Evolutionary conservation across 345 rosid species (phyloP).

Genomic region (Brassica nigra): DNA sequence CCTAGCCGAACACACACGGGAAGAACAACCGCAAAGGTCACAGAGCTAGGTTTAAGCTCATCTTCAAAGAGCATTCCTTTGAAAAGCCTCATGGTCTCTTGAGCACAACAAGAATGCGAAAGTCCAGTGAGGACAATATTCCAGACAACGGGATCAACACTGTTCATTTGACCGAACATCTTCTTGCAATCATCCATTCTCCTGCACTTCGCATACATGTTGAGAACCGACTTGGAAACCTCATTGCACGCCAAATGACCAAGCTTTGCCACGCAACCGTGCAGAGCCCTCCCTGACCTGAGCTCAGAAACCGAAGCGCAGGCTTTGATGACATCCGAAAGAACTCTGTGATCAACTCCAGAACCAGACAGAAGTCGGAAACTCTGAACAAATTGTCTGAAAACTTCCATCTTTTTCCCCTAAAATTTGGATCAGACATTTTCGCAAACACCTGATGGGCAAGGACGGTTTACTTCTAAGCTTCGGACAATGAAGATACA

Average conservation of each 20-base stretch:
- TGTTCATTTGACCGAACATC: conserved; percentile 57
- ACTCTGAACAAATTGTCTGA: conserved; percentile 46
- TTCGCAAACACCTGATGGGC: conserved; percentile 46
- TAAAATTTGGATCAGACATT: conserved; percentile 47
- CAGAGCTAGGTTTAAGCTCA: conserved; percentile 57
- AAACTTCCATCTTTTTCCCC: conserved; percentile 40
- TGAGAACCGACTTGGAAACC: conserved; percentile 73
- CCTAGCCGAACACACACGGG: conserved; percentile 70
- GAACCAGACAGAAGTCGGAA: conserved; percentile 33
- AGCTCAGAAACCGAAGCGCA: conserved; percentile 52
- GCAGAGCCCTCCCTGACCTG: conserved; percentile 57
- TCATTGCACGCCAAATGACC: conserved; percentile 57
- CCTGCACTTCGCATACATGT: conserved; percentile 78
- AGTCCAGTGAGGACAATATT: conserved; percentile 77
- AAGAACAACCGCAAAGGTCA: conserved; percentile 66
- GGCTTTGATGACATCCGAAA: conserved; percentile 61
- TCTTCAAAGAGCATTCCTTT: conserved; percentile 46
- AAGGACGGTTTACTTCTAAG: background rate
- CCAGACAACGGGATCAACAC: conserved; percentile 69
- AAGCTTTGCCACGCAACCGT: conserved; percentile 46
- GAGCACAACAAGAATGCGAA: conserved; percentile 46
- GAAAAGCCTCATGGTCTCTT: conserved; percentile 56
- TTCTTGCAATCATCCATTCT: conserved; percentile 54
- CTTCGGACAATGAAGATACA: background rate
- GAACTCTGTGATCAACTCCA: conserved; percentile 50